Conservation (phyloP, 1,139 yeast species). For the Geotrichum bryndzae region DNA sequence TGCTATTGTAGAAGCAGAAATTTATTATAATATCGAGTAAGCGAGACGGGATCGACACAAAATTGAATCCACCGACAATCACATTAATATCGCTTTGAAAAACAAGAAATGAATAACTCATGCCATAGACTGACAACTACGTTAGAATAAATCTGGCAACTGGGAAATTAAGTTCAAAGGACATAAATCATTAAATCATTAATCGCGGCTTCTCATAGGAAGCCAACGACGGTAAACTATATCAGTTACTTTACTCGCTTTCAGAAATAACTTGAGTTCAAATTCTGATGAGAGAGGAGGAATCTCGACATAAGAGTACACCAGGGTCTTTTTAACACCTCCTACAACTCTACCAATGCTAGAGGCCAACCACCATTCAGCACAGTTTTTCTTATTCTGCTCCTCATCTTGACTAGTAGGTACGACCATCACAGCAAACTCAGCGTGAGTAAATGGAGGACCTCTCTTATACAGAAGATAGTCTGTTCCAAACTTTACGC, state of each 20-base stretch:
- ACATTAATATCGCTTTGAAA: too few relatives aligned
- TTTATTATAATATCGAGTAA: too few relatives aligned
- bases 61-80: too few relatives aligned
- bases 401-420: conserved; percentile 37
- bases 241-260: conserved; percentile 40
- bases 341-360: conserved; percentile 75
- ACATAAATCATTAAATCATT: conserved; percentile 17
- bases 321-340: conserved; percentile 75
- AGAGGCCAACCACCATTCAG: conserved; percentile 60
- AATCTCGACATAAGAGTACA: conserved; percentile 58
- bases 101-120: too few relatives aligned
- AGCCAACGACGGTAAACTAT: conserved; percentile 73
- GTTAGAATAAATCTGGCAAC: background rate
- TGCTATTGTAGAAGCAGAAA: too few relatives aligned
- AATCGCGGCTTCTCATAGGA: conserved; percentile 76
- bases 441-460: conserved; percentile 94
- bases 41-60: too few relatives aligned
- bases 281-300: conserved; percentile 36
- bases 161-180: background rate
- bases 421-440: conserved; percentile 56
- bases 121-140: background rate
- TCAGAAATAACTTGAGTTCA: conserved; percentile 37
- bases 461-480: conserved; percentile 78
- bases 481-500: conserved; percentile 87
- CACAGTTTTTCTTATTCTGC: conserved; percentile 24